Evolutionary conservation across 2,329 filamentous ascomycete genomes (phyloP), one percentile per base, ranked within the genome.

Genomic region (Geoglossum cookeanum): DNA sequence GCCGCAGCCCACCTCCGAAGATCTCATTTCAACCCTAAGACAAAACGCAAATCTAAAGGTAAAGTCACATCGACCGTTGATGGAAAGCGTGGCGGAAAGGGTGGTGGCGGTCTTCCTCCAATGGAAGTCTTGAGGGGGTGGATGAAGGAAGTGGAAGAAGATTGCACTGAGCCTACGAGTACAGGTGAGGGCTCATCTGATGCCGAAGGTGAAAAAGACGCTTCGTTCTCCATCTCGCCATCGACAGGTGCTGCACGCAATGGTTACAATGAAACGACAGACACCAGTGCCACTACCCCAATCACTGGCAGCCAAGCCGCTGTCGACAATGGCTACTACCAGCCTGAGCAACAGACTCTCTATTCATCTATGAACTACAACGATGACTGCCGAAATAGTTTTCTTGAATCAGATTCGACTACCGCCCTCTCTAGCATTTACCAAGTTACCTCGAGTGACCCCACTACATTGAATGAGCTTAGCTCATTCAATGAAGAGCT

Each of bases 1-100:
- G 91, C 90, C 0, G 89, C 89, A 0, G 91, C 89, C 0, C 91
- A 97, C 67, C 77, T 97, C 7, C 79, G 90, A 47, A 82, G 91
- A 55, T 84, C 85, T 0, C 91, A 97, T 68, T 97, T 96, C 75
- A 63, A 17, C 67, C 69, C 59, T 62, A 53, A 53, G 49, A 53
- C 35, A 32, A 53, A 35, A 9, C 49, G 49, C 6, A 53, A 53
- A 53, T 30, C 8, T 53, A 53, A 53, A 53, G 69, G 56, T 74
- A 56, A 79, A 78, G 68, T 66, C 71, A 1, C 65, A 71, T 6
- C 32, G 5, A 32, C 9, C 11, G 68, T 69, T 27, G 71, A 72
- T 15, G 75, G 78, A 64, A 78, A 74, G 66, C 73, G 76, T 13
- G 77, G 76, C 8, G 77, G 75, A 11, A 80, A 75, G 55, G 74